phyloP scores from a whole-genome alignment of 1,139 yeast species.

The Debaryomyces sp. region DNA sequence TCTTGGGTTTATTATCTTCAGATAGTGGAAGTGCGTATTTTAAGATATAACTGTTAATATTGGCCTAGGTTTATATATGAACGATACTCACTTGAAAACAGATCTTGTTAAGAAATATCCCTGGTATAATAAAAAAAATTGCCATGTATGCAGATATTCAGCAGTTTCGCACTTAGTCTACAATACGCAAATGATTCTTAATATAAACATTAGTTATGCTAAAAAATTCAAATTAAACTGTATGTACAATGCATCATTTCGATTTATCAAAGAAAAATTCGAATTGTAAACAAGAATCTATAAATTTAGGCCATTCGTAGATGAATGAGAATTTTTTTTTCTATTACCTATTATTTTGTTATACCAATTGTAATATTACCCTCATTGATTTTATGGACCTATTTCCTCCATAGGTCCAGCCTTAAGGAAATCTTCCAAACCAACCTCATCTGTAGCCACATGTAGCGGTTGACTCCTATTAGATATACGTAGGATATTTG shows the following conservation, averaged over 20 bases:
- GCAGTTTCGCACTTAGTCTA: too few relatives aligned
- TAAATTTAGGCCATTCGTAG: too few relatives aligned
- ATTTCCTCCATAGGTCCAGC: not conserved
- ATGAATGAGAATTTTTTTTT: too few relatives aligned
- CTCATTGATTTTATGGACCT: not conserved
- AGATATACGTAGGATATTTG: not conserved
- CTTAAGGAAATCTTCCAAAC: not conserved
- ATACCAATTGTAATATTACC: not conserved
- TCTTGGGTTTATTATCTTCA: not conserved
- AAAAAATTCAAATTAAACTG: too few relatives aligned
- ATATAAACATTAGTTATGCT: not conserved
- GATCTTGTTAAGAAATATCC: not conserved
- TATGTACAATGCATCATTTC: too few relatives aligned
- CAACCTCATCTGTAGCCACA: not conserved
- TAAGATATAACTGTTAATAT: not conserved
- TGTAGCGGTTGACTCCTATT: not conserved
- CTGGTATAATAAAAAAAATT: not conserved
- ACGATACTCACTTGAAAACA: not conserved
- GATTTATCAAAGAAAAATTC: too few relatives aligned
- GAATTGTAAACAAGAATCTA: too few relatives aligned
- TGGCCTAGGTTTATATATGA: not conserved
- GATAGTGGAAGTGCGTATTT: not conserved
- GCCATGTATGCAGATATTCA: too few relatives aligned
- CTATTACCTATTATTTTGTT: too few relatives aligned
- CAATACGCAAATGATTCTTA: not conserved